Evolutionary conservation across 768 basidiomycete species (phyloP), one percentile per base, ranked within the genome.

Genomic region (Astraeus odoratus): DNA sequence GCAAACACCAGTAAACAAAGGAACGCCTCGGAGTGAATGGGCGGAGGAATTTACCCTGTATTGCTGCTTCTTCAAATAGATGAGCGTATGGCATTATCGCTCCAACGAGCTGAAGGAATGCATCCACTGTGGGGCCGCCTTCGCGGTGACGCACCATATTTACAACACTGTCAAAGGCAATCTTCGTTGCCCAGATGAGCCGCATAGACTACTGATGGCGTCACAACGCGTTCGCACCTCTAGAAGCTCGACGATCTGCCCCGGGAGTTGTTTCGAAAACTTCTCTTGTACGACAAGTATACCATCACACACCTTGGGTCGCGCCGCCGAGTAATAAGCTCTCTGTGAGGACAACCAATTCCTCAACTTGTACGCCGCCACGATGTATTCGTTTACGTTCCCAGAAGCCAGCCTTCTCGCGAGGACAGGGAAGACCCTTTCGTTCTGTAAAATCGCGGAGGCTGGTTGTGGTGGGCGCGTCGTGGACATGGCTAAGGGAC

Each of bases 281-380:
- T 25, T 42, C 8, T 18, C 16, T n/a, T 53, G 19, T 49, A 40
- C 26, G 15, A 9, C 16, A 12, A 23, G 22, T 19, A 30, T 10
- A 51, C n/a, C n/a, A 20, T 33, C 7, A 54, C 64, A 48, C 47
- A 77, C 79, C 61, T 74, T 69, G 36, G 67, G 69, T 27, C 75
- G 69, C 34, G 76, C 78, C 25, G 49, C 63, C 1, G 57, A 38
- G 53, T 81, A 81, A 52, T 80, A 80, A 1, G 78, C 78, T 50
- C 70, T 72, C 33, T 67, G 64, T 41, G 71, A 69, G 20, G 54
- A 39, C 33, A 78, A 54, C 76, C 76, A 80, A 2, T n/a, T 5
- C 1, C 65, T 58, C 16, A 80, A 57, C 54, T 70, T 77, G 15
- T 54, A 53, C 7, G 69, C 26, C 1, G 50, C 61, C 15, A 18